Evolutionary conservation across 139 green algal species (phyloP).

Genomic region (Trebouxia sp.): DNA sequence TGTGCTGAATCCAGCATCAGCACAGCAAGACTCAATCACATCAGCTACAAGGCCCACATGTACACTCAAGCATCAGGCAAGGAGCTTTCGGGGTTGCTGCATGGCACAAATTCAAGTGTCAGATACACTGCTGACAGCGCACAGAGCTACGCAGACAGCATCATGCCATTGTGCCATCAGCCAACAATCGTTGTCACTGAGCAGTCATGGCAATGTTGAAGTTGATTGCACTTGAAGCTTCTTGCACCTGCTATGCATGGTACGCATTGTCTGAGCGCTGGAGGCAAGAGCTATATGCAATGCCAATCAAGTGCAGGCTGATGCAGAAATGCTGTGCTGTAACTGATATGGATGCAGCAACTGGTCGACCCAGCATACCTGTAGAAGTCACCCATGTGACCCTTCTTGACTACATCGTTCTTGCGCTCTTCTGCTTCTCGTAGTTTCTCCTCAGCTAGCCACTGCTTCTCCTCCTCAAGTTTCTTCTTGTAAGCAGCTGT

Average conservation of each 20-base stretch:
- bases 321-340: not conserved
- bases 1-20: not conserved
- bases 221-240: not conserved
- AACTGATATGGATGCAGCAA: not conserved
- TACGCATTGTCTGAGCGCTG: not conserved
- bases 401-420: conserved; percentile 68
- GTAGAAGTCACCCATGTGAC: conserved; percentile 93
- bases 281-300: not conserved
- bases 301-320: not conserved
- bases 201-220: not conserved
- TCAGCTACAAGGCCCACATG: not conserved
- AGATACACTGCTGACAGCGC: too few relatives aligned
- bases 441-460: conserved; percentile 57
- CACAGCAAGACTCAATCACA: not conserved
- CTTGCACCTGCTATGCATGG: not conserved
- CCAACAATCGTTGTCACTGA: not conserved
- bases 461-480: conserved; percentile 88
- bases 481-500: conserved; percentile 93
- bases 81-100: too few relatives aligned
- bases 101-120: too few relatives aligned
- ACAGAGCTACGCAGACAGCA: too few relatives aligned
- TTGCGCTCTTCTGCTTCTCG: conserved; percentile 70
- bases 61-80: too few relatives aligned
- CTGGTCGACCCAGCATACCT: not conserved
- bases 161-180: too few relatives aligned